Evolutionary conservation across 2,329 filamentous ascomycete species (phyloP), one percentile per base, ranked within the genome.

Genomic region (Bipolaris sorokiniana): DNA sequence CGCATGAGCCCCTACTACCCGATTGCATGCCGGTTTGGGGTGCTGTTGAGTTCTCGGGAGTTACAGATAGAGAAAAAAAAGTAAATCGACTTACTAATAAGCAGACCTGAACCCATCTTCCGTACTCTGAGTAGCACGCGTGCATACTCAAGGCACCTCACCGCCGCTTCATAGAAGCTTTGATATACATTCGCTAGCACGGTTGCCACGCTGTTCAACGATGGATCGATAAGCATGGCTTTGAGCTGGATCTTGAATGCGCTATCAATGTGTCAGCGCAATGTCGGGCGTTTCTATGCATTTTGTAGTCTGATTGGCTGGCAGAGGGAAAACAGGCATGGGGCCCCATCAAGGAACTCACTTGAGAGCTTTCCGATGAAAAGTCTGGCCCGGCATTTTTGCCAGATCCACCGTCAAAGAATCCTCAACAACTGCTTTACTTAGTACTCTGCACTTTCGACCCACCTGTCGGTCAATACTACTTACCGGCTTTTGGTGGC

Each of bases 221-320:
- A 77, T 4, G 90, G 90, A 74, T 96, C 92, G 67, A 91, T 88
- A 73, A 92, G 90, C 87, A 96, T 93, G 48, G 86, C 81, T 67
- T 95, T 90, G 49, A 92, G 88, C 72, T 96, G 91, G 50, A 95
- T 87, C 74, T 92, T 93, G 80, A 98, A 92, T 3, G 87, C 79
- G 68, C 79, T 81, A 58, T 58, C 65, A 54, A 57, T 31, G 9
- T 31, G 57, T 70, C 51, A 66, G 62, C 52, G 49, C 36, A 66
- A 41, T 48, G 33, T 60, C 23, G 54, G 44, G 37, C 41, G 22
- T 42, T 44, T 36, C 7, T 23, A 42, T 50, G 18, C 49, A 33
- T 38, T 44, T 38, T n/a, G 48, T 56, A 3, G 20, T 9, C 40
- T 22, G 46, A 51, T 62, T 63, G 50, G 58, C 18, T 42, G 51